phyloP scores from a whole-genome alignment of 495 filamentous ascomycete species.

The Tuber aestivum region DNA sequence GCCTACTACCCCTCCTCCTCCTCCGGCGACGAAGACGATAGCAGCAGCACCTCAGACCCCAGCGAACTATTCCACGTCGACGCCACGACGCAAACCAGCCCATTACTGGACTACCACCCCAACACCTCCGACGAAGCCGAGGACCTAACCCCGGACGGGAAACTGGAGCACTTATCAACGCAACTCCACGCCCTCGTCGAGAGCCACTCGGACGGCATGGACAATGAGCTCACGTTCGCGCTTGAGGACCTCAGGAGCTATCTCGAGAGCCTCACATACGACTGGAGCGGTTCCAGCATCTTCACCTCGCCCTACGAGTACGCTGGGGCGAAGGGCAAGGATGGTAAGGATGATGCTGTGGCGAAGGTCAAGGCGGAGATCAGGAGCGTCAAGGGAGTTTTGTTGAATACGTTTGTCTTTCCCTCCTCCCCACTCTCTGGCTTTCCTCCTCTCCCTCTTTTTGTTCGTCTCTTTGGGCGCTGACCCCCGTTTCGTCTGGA shows the following conservation, averaged over 20 bases:
- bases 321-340: slow-evolving; percentile 44
- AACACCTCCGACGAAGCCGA: slow-evolving; percentile 37
- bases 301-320: slow-evolving; percentile 24
- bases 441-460: background rate
- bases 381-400: slow-evolving; percentile 81
- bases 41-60: slow-evolving; percentile 56
- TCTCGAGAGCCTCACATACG: slow-evolving; percentile 41
- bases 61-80: slow-evolving; percentile 90
- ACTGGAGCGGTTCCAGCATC: slow-evolving; percentile 29
- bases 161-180: slow-evolving; percentile 36
- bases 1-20: slow-evolving; percentile 14
- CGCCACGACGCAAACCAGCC: slow-evolving; percentile 77
- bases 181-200: slow-evolving; percentile 40
- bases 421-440: background rate
- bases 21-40: slow-evolving; percentile 48
- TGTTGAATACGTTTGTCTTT: slow-evolving; percentile 60
- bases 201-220: slow-evolving; percentile 38
- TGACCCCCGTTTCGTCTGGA: slow-evolving; percentile 40
- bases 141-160: slow-evolving; percentile 45
- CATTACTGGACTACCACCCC: slow-evolving; percentile 45
- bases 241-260: slow-evolving; percentile 41
- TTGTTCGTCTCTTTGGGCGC: slow-evolving; percentile 50
- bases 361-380: slow-evolving; percentile 75
- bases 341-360: slow-evolving; percentile 65
- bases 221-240: slow-evolving; percentile 42